Evolutionary conservation across 73 alveolate genomes (phyloP), one percentile per base, ranked within the genome.

Genomic region (Paramecium sonneborni): DNA sequence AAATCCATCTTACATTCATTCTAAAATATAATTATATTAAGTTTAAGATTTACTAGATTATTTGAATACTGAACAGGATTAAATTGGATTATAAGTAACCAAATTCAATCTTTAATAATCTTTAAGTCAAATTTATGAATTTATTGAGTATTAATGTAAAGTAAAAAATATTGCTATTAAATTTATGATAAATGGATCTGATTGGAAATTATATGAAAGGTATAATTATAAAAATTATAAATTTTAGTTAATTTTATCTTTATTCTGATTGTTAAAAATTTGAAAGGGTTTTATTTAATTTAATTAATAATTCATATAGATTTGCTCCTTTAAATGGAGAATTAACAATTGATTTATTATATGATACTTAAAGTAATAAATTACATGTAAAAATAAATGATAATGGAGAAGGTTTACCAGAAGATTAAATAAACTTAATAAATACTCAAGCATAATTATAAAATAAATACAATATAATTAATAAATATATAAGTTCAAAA

Each of bases 251-350:
- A 52, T 52, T n/a, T n/a, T 52, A 52, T 7, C 15, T 79, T 43
- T 79, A 43, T 52, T 52, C 87, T 34, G 87, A 74, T 14, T 32
- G 46, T n/a, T 9, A 32, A 35, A 74, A 74, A 74, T 35, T 74
- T 24, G 58, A 32, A 35, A 74, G 87, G 28, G 46, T 74, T 38
- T 35, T 74, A 32, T 74, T 30, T 35, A 74, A 74, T 74, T 43
- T 74, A 32, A 35, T 74, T 18, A 74, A 74, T n/a, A 74, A 74
- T 74, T 74, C 87, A 0, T 74, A 74, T 38, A 32, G 87, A 74
- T 21, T 14, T 38, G 46, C 57, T 15, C 67, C 56, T 21, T 21
- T 21, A 6, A 43, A 43, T n/a, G 84, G 84, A 1, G 44, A 67
- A 67, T 67, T 67, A 67, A 67, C 44, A 0, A 30, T 67, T 3